These are phyloP conservation scores for Coffea canephora DNA, from an alignment of 257 asterid genomes.

Conservation along the genomic window DNA sequence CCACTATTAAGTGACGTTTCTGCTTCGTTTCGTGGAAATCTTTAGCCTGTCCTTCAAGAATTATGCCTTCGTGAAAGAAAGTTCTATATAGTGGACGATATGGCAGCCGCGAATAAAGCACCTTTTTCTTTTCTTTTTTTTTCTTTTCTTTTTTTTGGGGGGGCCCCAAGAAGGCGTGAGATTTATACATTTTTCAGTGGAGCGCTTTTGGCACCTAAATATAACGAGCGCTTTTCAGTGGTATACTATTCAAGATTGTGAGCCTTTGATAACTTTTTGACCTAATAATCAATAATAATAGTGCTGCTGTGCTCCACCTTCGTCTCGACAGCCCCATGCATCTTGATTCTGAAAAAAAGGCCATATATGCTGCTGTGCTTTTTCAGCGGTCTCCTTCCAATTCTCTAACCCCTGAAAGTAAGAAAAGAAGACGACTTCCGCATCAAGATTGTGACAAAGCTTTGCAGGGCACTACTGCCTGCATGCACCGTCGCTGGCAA, in stretches of 20 bases:
- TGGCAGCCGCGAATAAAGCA: too few relatives aligned
- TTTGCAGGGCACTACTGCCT: not conserved
- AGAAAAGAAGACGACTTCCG: conserved; percentile 5
- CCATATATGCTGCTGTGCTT: not conserved
- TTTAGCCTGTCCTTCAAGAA: too few relatives aligned
- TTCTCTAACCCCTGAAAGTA: not conserved
- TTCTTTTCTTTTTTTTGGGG: too few relatives aligned
- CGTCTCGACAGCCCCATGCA: not conserved
- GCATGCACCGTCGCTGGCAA: not conserved
- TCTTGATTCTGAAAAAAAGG: not conserved
- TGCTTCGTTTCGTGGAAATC: too few relatives aligned
- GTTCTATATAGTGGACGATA: too few relatives aligned
- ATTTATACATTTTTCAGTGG: too few relatives aligned
- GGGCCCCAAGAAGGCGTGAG: too few relatives aligned
- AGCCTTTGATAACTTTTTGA: not conserved
- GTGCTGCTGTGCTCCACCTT: not conserved
- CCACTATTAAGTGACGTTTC: too few relatives aligned
- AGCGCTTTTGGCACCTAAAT: too few relatives aligned
- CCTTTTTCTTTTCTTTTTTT: too few relatives aligned
- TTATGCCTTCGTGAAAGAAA: too few relatives aligned
- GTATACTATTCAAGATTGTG: not conserved
- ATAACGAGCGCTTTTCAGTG: too few relatives aligned
- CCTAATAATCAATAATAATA: not conserved
- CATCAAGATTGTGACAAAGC: conserved; percentile 11
- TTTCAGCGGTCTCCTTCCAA: conserved; percentile 1